Evolutionary conservation across 192 early-diverging fungal genomes (phyloP), one percentile per base, ranked within the genome.

Genomic region (Coemansia sp.): DNA sequence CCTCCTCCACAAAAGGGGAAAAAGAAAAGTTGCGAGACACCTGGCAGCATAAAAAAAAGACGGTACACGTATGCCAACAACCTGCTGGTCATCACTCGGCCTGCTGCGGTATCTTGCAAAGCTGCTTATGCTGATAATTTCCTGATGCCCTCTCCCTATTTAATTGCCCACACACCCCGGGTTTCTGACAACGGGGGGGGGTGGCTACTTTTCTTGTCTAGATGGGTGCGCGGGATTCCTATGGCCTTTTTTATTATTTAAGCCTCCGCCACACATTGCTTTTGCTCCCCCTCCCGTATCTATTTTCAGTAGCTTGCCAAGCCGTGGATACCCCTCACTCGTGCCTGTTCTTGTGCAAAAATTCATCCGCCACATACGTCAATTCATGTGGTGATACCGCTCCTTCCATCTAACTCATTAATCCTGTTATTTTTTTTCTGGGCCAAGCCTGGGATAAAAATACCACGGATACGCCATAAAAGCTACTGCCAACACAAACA

Each of bases 51-150:
- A 5, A 29, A 25, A 27, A 29, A 55, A 29, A 55, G 51, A 55
- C 51, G 51, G 51, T 55, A 55, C 27, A 55, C 51, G 51, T 55
- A 29, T 55, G 51, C 51, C 51, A 29, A 1, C 51, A 55, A 29
- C 25, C 51, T 25, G 51, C 25, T 29, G 51, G 51, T 55, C 51
- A 55, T 55, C 51, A 25, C 51, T 55, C 27, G 27, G 51, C 51
- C 51, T 55, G 51, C 51, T 53, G 51, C 51, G 51, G 51, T 29
- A 29, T 29, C 23, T 50, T 11, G 19, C 48, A 50, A 25, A 27
- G 51, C 21, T 53, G 51, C 51, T 53, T 53, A 53, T 27, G 51
- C 51, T 29, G 51, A 53, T 53, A 53, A 53, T 53, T 53, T 53
- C 51, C 51, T 53, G 51, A 53, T 53, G 51, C 25, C 51, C 23